A percentile compares a stretch with the other conserved stretches of the same genome.
These are phyloP conservation scores for Stylosanthes scabra DNA, from an alignment of 331 rosid species.

Conservation along the genomic window DNA sequence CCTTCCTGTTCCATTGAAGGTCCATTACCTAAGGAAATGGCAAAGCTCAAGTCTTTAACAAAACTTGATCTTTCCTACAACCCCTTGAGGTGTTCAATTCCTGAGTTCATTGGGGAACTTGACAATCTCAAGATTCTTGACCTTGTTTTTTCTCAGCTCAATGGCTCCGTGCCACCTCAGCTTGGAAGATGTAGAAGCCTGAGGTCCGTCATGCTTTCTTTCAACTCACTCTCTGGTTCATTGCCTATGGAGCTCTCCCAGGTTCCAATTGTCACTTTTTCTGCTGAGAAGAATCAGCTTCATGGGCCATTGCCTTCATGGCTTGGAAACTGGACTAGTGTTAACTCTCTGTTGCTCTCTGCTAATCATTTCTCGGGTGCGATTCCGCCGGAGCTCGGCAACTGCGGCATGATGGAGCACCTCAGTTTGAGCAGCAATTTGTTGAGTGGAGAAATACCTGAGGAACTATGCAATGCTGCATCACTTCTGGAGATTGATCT, in stretches of 20 bases:
- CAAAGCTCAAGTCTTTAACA: conserved; percentile 54
- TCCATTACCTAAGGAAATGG: conserved; percentile 87
- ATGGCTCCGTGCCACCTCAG: conserved; percentile 85
- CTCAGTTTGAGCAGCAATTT: conserved; percentile 80
- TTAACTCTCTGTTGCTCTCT: conserved; percentile 67
- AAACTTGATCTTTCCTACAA: conserved; percentile 89
- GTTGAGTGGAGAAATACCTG: conserved; percentile 72
- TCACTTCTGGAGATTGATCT: conserved; percentile 82
- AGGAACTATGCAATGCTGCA: conserved; percentile 78
- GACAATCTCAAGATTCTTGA: conserved; percentile 59
- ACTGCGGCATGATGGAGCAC: conserved; percentile 68
- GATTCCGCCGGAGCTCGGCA: conserved; percentile 93
- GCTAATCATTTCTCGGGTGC: conserved; percentile 70
- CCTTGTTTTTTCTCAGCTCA: conserved; percentile 71
- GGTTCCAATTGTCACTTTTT: conserved; percentile 70
- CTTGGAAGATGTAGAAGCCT: conserved; percentile 74
- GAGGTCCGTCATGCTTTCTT: conserved; percentile 73
- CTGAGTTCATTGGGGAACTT: conserved; percentile 75
- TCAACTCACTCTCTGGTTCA: conserved; percentile 80
- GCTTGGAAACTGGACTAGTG: conserved; percentile 77
- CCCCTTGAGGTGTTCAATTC: conserved; percentile 85
- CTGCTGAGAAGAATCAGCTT: conserved; percentile 84
- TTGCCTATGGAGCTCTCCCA: conserved; percentile 88
- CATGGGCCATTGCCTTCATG: conserved; percentile 86
- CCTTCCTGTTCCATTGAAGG: conserved; percentile 80